Evolutionary conservation across 75 land plant species (phyloP).

Genomic region (Picea glauca): DNA sequence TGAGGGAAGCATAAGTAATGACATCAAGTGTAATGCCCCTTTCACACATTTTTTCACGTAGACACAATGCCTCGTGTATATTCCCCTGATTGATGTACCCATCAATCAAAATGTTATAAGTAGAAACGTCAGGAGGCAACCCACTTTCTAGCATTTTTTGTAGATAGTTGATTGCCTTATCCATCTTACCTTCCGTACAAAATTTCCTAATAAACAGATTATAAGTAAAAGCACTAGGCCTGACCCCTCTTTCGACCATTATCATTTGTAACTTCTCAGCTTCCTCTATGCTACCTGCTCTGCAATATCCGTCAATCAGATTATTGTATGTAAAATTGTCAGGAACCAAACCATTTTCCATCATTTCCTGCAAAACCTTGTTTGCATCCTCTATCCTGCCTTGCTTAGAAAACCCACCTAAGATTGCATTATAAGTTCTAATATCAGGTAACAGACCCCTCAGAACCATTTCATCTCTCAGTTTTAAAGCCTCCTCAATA

Average conservation of each 20-base stretch:
- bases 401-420: conserved; percentile 41
- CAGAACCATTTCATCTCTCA: conserved; percentile 49
- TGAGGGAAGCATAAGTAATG: conserved; percentile 7
- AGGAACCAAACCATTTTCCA: conserved; percentile 12
- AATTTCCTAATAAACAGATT: conserved; percentile 24
- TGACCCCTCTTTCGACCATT: conserved; percentile 17
- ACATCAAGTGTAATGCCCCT: conserved; percentile 9
- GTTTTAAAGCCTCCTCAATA: conserved; percentile 29
- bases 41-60: conserved; percentile 20
- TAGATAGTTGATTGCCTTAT: conserved; percentile 21
- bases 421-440: conserved; percentile 51
- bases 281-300: conserved; percentile 11
- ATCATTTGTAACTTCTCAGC: conserved; percentile 11
- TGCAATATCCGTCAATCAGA: conserved; percentile 19
- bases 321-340: conserved; percentile 9
- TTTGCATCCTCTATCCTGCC: conserved; percentile 20
- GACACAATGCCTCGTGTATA: conserved; percentile 14
- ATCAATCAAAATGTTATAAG: conserved; percentile 19
- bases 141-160: conserved; percentile 22
- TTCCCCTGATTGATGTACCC: conserved; percentile 30
- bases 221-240: conserved; percentile 26
- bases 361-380: conserved; percentile 18
- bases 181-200: conserved; percentile 27
- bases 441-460: conserved; percentile 40
- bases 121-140: conserved; percentile 14